Percentiles rank a stretch among this genome's conserved stretches.
phyloP scores from a whole-genome alignment of 192 early-diverging fungal species.

The Globomyces pollinis-pini region DNA sequence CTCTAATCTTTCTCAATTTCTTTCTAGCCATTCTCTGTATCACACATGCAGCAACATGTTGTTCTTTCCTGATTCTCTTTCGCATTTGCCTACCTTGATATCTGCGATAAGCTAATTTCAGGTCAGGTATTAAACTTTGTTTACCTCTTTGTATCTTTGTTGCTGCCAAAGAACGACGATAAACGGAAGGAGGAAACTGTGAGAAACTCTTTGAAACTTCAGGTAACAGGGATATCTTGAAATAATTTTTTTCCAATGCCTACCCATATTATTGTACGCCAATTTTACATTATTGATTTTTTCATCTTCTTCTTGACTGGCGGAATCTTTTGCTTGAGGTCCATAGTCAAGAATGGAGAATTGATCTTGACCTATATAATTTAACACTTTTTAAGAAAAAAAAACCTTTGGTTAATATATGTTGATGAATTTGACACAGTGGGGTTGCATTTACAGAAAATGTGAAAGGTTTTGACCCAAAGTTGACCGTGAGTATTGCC shows the following conservation, averaged over 20 bases:
- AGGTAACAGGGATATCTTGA: conserved; percentile 19
- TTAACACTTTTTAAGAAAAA: conserved; percentile 14
- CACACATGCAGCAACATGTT: conserved; percentile 40
- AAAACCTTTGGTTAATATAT: conserved; percentile 11
- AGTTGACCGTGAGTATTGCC: conserved; percentile 34
- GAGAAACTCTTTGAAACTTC: conserved; percentile 42
- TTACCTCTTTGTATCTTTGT: conserved; percentile 48
- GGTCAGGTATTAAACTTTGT: conserved; percentile 13
- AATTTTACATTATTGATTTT: conserved; percentile 32
- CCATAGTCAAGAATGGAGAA: no score
- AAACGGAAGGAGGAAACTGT: conserved; percentile 50
- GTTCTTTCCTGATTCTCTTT: conserved; percentile 28
- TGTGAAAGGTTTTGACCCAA: conserved; percentile 35
- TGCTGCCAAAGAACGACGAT: conserved; percentile 43
- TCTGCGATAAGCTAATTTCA: conserved; percentile 44
- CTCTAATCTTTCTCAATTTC: conserved; percentile 35
- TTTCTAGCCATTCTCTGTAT: conserved; percentile 47
- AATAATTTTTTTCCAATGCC: conserved; percentile 37
- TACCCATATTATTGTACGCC: background rate
- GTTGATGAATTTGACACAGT: conserved; percentile 12
- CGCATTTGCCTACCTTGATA: conserved; percentile 35
- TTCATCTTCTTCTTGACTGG: conserved; percentile 41
- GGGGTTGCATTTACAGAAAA: conserved; percentile 17
- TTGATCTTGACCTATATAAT: conserved; percentile 20
- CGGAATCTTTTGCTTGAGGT: conserved; percentile 10